Evolutionary conservation across 345 rosid species (phyloP).

Genomic region (Acer yangbiense): DNA sequence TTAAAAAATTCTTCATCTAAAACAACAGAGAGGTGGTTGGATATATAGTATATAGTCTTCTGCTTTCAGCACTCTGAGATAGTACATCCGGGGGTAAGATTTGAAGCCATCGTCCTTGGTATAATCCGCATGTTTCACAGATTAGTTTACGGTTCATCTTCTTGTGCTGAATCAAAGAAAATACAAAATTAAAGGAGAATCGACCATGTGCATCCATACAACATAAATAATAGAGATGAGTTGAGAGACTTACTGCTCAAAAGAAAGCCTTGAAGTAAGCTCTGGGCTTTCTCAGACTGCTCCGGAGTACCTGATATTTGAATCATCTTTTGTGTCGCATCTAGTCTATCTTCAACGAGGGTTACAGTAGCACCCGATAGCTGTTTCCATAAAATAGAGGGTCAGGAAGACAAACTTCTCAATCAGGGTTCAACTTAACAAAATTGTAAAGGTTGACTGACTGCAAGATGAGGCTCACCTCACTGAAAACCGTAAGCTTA

Average conservation of each 20-base stretch:
- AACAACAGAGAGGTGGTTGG: conserved; percentile 8
- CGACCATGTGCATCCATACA: not conserved
- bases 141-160: conserved; percentile 57
- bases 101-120: not conserved
- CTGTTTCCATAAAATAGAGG: conserved; percentile 38
- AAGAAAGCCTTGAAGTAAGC: conserved; percentile 95
- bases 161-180: conserved; percentile 60
- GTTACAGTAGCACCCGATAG: conserved; percentile 90
- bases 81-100: not conserved
- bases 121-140: conserved; percentile 12
- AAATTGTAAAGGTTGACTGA: not conserved
- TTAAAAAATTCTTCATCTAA: not conserved
- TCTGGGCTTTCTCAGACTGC: conserved; percentile 96
- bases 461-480: conserved; percentile 51
- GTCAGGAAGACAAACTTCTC: conserved; percentile 4
- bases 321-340: conserved; percentile 67
- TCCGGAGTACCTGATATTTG: conserved; percentile 94
- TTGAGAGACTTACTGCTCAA: conserved; percentile 75
- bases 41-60: not conserved
- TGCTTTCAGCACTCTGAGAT: no score
- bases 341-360: conserved; percentile 57
- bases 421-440: not conserved
- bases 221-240: not conserved
- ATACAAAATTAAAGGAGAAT: no score
- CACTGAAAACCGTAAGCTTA: conserved; percentile 91